A percentile compares a stretch with the other conserved stretches of the same genome.
These are phyloP conservation scores for Bremia lactucae DNA, from an alignment of 352 stramenopile species.

Conservation along the genomic window DNA sequence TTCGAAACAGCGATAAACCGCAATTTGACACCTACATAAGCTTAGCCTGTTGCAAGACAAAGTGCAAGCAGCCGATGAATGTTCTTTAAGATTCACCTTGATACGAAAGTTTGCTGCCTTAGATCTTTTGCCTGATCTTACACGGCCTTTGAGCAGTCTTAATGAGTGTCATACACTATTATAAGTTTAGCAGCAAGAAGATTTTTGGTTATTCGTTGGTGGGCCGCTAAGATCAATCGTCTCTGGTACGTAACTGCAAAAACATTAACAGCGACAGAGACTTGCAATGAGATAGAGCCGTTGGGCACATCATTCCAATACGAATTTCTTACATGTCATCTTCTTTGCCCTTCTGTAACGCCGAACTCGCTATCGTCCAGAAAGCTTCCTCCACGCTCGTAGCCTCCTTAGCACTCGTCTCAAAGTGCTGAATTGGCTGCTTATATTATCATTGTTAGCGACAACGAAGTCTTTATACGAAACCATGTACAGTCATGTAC, in stretches of 20 bases:
- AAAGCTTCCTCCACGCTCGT: constrained; percentile 97
- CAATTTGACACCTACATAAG: background rate
- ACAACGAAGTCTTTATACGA: background rate
- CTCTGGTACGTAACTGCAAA: constrained; percentile 63
- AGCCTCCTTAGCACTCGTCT: constrained; percentile 96
- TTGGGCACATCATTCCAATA: background rate
- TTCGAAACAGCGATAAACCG: no score
- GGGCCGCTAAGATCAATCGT: constrained; percentile 78
- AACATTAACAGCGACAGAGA: constrained; percentile 1
- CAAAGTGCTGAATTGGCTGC: constrained; percentile 91
- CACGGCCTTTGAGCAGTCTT: no score
- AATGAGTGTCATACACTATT: no score
- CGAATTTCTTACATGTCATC: constrained; percentile 63
- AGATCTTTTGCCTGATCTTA: no score
- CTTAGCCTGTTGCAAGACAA: background rate
- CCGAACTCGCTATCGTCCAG: constrained; percentile 84
- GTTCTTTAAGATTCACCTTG: no score
- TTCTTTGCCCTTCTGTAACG: constrained; percentile 79
- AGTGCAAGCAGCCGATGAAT: no score
- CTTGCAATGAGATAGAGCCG: background rate
- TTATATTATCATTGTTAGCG: background rate
- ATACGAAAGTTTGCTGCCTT: no score
- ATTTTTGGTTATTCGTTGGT: constrained; percentile 54
- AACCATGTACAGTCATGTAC: constrained; percentile 8
- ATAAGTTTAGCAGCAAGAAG: constrained; percentile 65